These are phyloP conservation scores for Syzygium oleosum DNA, from an alignment of 345 rosid genomes.

Conservation along the genomic window DNA sequence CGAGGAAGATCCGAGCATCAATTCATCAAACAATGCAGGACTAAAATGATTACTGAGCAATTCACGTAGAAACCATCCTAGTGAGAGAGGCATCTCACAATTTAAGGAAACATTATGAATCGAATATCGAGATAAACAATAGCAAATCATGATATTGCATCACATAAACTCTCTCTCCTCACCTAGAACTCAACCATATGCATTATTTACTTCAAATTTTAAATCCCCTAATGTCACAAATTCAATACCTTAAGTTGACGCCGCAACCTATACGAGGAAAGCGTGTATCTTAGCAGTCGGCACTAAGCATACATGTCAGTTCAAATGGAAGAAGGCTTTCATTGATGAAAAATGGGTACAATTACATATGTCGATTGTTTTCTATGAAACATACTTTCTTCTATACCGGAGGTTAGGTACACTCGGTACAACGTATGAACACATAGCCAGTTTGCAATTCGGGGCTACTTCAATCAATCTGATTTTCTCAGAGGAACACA, in stretches of 20 bases:
- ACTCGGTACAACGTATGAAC: background rate
- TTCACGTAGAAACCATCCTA: background rate
- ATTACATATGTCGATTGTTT: background rate
- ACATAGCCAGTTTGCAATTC: background rate
- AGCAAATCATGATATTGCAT: background rate
- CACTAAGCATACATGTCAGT: background rate
- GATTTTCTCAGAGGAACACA: background rate
- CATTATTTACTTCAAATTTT: background rate
- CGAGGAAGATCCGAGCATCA: background rate
- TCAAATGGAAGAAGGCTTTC: background rate
- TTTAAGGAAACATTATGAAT: background rate
- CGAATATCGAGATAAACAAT: background rate
- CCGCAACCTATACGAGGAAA: background rate
- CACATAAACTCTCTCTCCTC: background rate
- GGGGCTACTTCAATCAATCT: background rate
- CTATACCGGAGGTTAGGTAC: background rate
- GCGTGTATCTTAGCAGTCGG: background rate
- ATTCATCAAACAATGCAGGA: background rate
- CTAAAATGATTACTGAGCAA: background rate
- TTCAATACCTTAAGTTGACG: background rate
- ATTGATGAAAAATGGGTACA: background rate
- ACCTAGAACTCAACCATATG: background rate
- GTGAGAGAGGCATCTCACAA: background rate
- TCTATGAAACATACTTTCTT: background rate
- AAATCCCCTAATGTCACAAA: background rate